phyloP scores from a whole-genome alignment of 2,329 filamentous ascomycete species.

The Cadophora gregata region DNA sequence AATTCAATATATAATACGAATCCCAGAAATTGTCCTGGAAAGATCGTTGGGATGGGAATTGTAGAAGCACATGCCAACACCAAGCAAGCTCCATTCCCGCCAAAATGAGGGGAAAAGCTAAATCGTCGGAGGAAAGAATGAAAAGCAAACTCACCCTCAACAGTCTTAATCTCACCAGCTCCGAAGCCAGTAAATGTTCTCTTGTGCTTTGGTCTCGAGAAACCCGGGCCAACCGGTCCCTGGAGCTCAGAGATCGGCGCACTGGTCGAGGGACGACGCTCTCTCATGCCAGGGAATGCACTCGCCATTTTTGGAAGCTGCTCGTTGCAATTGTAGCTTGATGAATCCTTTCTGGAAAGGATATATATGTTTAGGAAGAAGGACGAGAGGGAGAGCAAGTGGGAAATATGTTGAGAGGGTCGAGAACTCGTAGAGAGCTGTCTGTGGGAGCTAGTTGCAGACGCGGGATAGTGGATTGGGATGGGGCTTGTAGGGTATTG shows the following conservation, averaged over 20 bases:
- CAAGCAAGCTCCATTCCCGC: background rate
- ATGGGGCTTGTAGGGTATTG: background rate
- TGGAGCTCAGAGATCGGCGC: conserved; percentile 87
- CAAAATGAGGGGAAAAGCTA: background rate
- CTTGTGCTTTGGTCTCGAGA: conserved; percentile 91
- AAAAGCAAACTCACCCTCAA: conserved; percentile 70
- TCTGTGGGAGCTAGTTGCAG: conserved; percentile 9
- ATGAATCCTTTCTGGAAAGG: background rate
- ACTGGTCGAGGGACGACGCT: conserved; percentile 81
- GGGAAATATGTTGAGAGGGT: conserved; percentile 13
- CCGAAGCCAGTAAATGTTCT: conserved; percentile 96
- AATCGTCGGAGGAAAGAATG: background rate
- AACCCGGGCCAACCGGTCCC: conserved; percentile 86
- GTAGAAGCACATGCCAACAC: background rate
- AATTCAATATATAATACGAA: background rate
- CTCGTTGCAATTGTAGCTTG: conserved; percentile 8
- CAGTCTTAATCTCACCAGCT: conserved; percentile 86
- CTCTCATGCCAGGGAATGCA: conserved; percentile 48
- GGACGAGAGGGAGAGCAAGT: background rate
- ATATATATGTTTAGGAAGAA: background rate
- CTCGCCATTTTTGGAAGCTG: conserved; percentile 14
- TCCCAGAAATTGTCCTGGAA: background rate
- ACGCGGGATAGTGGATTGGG: conserved; percentile 1
- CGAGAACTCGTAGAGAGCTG: conserved; percentile 9
- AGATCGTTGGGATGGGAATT: background rate